phyloP scores from a whole-genome alignment of 2,329 filamentous ascomycete species.

The Ophiostoma novo-ulmi region DNA sequence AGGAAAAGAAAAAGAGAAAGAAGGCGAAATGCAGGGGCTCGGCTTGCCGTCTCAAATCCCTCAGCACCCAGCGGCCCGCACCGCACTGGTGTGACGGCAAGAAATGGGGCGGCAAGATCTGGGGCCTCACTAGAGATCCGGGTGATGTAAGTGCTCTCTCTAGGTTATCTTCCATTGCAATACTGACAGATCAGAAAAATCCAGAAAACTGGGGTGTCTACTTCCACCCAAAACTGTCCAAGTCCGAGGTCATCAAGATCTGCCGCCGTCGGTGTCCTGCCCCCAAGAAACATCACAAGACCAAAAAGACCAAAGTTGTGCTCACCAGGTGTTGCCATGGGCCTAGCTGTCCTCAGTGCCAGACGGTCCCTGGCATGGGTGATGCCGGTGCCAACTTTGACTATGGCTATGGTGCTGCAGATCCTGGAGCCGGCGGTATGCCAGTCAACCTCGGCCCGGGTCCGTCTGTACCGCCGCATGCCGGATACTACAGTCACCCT shows the following conservation, averaged over 20 bases:
- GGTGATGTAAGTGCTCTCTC: conserved; percentile 20
- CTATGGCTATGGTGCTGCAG: not conserved
- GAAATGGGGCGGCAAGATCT: conserved; percentile 27
- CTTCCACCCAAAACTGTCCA: conserved; percentile 23
- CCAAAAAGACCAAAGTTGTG: not conserved
- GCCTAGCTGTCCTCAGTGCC: not conserved
- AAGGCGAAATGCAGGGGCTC: conserved; percentile 10
- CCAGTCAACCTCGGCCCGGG: not conserved
- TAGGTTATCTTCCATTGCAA: too few relatives aligned
- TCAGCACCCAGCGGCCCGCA: conserved; percentile 12
- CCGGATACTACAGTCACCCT: conserved; percentile 17
- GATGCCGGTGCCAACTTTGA: not conserved
- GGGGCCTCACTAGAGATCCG: conserved; percentile 20
- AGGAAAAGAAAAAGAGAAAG: not conserved
- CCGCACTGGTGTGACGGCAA: conserved; percentile 28
- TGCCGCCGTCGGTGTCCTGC: conserved; percentile 17
- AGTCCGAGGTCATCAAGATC: conserved; percentile 16
- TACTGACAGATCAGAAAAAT: conserved; percentile 16
- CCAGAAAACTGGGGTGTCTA: conserved; percentile 21
- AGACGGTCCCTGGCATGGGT: not conserved
- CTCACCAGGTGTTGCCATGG: not conserved
- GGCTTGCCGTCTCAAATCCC: conserved; percentile 16
- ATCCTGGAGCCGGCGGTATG: not conserved
- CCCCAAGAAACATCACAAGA: not conserved
- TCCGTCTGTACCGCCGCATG: conserved; percentile 6